These are phyloP conservation scores for Crithidia expoeki DNA, from an alignment of 208 protist genomes.

Conservation along the genomic window DNA sequence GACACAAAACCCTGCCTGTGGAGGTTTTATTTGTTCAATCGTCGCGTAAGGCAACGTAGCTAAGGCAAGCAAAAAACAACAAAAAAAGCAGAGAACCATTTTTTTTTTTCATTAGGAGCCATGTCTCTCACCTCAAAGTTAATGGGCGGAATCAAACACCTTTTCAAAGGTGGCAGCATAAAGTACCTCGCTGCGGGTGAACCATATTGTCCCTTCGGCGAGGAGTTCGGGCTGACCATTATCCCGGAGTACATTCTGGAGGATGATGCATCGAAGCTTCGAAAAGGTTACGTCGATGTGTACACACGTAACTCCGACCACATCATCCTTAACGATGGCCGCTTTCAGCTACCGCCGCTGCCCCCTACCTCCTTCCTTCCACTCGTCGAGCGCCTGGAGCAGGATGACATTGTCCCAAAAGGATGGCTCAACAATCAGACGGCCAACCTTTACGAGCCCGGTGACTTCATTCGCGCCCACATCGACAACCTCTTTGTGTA, in stretches of 20 bases:
- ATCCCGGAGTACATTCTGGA: slow-evolving; percentile 83
- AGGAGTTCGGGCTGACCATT: slow-evolving; percentile 86
- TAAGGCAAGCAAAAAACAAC: neutral
- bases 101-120: slow-evolving; percentile 12
- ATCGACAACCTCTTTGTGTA: slow-evolving; percentile 92
- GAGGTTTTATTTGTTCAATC: too few species aligned
- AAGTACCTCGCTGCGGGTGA: slow-evolving; percentile 74
- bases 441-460: slow-evolving; percentile 88
- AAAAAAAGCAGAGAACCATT: neutral
- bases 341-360: slow-evolving; percentile 87
- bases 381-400: slow-evolving; percentile 78
- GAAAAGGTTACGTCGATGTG: slow-evolving; percentile 82
- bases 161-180: slow-evolving; percentile 71
- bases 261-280: slow-evolving; percentile 64
- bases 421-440: slow-evolving; percentile 90
- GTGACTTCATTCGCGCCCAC: slow-evolving; percentile 90
- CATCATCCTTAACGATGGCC: slow-evolving; percentile 82
- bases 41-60: too few species aligned
- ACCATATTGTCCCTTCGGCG: slow-evolving; percentile 84
- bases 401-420: slow-evolving; percentile 74
- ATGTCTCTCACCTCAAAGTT: slow-evolving; percentile 43
- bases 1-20: too few species aligned
- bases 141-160: slow-evolving; percentile 46
- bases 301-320: slow-evolving; percentile 80
- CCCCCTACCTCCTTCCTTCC: slow-evolving; percentile 63